phyloP scores from a whole-genome alignment of 176 grass and related monocot genomes.

The Olyra latifolia region DNA sequence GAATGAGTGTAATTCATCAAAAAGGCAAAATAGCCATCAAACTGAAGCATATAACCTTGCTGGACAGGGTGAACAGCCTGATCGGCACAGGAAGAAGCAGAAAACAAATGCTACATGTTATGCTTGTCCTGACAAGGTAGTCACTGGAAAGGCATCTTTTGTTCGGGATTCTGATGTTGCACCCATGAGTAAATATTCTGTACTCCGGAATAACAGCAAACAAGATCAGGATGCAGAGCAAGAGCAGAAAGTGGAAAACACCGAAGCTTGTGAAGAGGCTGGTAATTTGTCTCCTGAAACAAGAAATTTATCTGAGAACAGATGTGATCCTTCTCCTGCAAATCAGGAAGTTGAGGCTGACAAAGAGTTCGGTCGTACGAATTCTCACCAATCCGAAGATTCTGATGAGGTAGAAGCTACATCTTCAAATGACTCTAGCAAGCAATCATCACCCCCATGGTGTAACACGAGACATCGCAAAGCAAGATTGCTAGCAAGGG shows the following conservation, averaged over 20 bases:
- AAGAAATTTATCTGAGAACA: conserved; percentile 13
- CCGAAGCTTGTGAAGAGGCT: conserved; percentile 16
- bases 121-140: conserved; percentile 9
- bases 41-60: neutral
- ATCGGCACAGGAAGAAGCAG: conserved; percentile 33
- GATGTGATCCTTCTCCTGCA: neutral
- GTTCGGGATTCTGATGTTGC: neutral
- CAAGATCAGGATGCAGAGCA: conserved; percentile 16
- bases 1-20: neutral
- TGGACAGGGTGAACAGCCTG: conserved; percentile 1
- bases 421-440: conserved; percentile 31
- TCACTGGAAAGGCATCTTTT: conserved; percentile 10
- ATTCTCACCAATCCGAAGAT: conserved; percentile 18
- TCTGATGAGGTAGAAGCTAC: conserved; percentile 35
- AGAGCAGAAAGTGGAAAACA: conserved; percentile 16
- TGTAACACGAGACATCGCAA: conserved; percentile 6
- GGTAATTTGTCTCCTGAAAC: conserved; percentile 18
- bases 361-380: conserved; percentile 2
- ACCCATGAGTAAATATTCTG: conserved; percentile 14
- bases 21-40: conserved; percentile 10
- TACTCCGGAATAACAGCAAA: conserved; percentile 19
- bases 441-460: conserved; percentile 28
- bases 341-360: conserved; percentile 29
- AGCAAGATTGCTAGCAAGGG: conserved; percentile 14
- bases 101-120: conserved; percentile 25